A percentile compares a stretch with the other conserved stretches of the same genome.
These are phyloP conservation scores for Hapsidospora chrysogenum DNA, from an alignment of 495 filamentous ascomycete species.

Conservation along the genomic window DNA sequence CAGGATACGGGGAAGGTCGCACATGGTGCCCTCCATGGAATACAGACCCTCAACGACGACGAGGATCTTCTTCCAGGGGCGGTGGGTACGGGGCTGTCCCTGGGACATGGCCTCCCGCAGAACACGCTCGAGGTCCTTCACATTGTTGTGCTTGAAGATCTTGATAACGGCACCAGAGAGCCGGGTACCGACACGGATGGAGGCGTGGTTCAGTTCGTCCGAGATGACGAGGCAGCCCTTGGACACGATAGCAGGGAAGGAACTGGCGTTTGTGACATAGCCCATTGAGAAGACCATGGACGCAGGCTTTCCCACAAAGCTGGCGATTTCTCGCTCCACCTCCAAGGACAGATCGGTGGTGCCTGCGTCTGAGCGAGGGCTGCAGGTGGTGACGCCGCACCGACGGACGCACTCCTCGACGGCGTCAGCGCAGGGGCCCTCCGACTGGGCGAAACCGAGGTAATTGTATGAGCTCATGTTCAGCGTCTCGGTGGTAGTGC, in stretches of 20 bases:
- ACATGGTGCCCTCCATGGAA: constrained; percentile 99
- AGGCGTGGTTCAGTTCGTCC: constrained; percentile 94
- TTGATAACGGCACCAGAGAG: constrained; percentile 85
- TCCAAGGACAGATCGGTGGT: constrained; percentile 77
- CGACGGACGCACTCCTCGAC: constrained; percentile 73
- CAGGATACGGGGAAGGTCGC: constrained; percentile 76
- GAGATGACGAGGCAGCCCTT: constrained; percentile 90
- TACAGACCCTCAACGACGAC: constrained; percentile 94
- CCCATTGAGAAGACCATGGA: constrained; percentile 99
- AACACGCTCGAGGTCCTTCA: constrained; percentile 65
- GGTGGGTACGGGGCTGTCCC: constrained; percentile 89
- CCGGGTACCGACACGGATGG: constrained; percentile 87
- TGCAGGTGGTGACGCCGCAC: constrained; percentile 66
- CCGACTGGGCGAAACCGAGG: constrained; percentile 93
- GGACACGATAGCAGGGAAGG: constrained; percentile 78
- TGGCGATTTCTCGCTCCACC: constrained; percentile 75
- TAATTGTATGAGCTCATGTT: constrained; percentile 99
- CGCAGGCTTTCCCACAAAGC: constrained; percentile 82
- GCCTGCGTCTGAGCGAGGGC: constrained; percentile 67
- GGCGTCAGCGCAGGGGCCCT: constrained; percentile 88
- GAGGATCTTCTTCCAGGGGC: constrained; percentile 97
- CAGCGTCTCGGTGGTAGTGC: constrained; percentile 84
- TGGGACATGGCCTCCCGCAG: constrained; percentile 87
- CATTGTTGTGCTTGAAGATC: constrained; percentile 96
- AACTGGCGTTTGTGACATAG: constrained; percentile 81